Base-by-base conservation (phyloP, 1,284 basidiomycete genomes). In the Apiotrichum veenhuisii region DNA sequence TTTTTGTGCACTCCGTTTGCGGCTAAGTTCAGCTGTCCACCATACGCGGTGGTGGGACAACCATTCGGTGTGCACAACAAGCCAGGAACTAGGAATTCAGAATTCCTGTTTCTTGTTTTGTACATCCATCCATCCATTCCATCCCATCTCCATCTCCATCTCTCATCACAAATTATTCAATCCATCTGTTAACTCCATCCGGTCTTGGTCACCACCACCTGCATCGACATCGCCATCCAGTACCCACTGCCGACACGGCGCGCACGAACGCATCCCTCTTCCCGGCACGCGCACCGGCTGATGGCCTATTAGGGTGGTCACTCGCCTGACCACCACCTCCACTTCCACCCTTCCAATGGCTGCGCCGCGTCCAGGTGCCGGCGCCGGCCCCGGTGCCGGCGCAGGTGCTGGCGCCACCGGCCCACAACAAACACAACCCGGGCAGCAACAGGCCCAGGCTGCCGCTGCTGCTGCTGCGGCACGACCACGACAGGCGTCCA, bases 401-500 rank as follows among this genome's bases (percentile, higher is more conserved):
- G 30, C 30, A 30, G 30, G 7, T 7, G 30, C 30, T 7, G 12
- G 5, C 30, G 12, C 30, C 5, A 30, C 30, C 30, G 30, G n/a
- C n/a, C n/a, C n/a, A n/a, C 30, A 30, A 30, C 30, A 30, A 30
- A 30, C 30, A 30, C 30, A 30, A 30, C 38, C 3, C 38, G 15
- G 2, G 38, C 18, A 9, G n/a, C 4, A 5, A 18, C 38, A 40
- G n/a, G 14, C 17, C 15, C 15, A n/a, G 18, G 15, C n/a, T n/a
- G 7, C 5, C 7, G 30, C 30, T 7, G 30, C 33, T 0, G 27
- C 50, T 18, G 41, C 38, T 3, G 43, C 50, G 17, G 54, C 57
- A 15, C 27, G 73, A 44, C 72, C 72, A 8, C 64, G 73, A 22
- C 73, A 73, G 61, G 64, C 73, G 11, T 73, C 73, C 9, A 69